Evolutionary conservation across 228 moss, liverwort and hornwort genomes (phyloP).

Genomic region (Sphagnum magellanicum): DNA sequence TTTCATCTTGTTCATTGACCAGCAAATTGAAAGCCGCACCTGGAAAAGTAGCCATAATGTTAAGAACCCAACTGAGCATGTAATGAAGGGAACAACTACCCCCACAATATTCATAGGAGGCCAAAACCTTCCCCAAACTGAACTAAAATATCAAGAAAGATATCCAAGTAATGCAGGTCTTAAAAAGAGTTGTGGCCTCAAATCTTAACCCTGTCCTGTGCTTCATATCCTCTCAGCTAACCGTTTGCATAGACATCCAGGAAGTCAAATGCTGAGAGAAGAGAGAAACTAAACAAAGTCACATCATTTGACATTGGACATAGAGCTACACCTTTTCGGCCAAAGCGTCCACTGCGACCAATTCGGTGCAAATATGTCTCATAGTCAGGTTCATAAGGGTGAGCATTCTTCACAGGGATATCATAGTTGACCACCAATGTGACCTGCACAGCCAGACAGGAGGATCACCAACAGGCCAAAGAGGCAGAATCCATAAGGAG

Average conservation of each 20-base stretch:
- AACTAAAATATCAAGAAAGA: not conserved
- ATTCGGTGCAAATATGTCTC: conserved; percentile 97
- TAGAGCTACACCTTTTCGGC: conserved; percentile 57
- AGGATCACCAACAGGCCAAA: no score
- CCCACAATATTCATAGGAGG: not conserved
- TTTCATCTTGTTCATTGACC: conserved; percentile 58
- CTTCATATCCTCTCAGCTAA: not conserved
- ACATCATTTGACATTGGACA: not conserved
- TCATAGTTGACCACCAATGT: conserved; percentile 92
- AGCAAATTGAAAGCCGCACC: conserved; percentile 92
- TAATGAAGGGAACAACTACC: not conserved
- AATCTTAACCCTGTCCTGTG: not conserved
- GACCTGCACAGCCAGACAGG: conserved; percentile 33
- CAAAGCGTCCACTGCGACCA: conserved; percentile 94
- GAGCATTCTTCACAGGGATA: conserved; percentile 59
- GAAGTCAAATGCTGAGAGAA: not conserved
- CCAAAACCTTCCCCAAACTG: not conserved
- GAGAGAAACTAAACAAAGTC: not conserved
- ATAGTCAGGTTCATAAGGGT: conserved; percentile 57
- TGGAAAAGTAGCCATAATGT: conserved; percentile 9
- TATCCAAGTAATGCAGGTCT: not conserved
- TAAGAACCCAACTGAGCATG: not conserved
- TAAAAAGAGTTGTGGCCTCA: not conserved
- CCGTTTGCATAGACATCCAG: not conserved
- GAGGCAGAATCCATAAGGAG: no score